Evolutionary conservation across 2,329 filamentous ascomycete species (phyloP).

Genomic region (Pseudonectria buxi): DNA sequence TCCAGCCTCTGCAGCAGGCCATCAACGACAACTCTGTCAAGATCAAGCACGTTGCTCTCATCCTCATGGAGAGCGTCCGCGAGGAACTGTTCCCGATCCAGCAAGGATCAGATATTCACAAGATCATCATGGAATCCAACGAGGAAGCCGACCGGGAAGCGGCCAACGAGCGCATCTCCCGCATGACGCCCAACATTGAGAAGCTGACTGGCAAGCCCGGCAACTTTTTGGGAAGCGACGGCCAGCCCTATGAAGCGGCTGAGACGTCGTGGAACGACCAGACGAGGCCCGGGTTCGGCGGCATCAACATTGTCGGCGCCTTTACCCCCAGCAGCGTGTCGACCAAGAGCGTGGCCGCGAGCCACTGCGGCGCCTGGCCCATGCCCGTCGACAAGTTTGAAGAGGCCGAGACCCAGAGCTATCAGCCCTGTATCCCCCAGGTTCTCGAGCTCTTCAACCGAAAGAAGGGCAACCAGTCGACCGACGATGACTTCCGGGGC

Average conservation of each 20-base stretch:
- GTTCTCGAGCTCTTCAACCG: slow-evolving; percentile 29
- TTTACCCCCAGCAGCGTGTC: slow-evolving; percentile 38
- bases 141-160: slow-evolving; percentile 23
- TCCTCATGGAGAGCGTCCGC: slow-evolving; percentile 39
- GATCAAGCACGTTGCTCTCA: slow-evolving; percentile 38
- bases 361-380: slow-evolving; percentile 36
- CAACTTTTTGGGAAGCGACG: slow-evolving; percentile 14
- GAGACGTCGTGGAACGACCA: slow-evolving; percentile 20
- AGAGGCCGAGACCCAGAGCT: slow-evolving; percentile 35
- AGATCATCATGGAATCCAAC: slow-evolving; percentile 26
- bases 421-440: slow-evolving; percentile 39
- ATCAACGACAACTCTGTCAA: slow-evolving; percentile 24
- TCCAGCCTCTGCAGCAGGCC: slow-evolving; percentile 20
- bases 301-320: slow-evolving; percentile 34
- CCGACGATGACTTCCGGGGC: slow-evolving; percentile 17
- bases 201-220: slow-evolving; percentile 15
- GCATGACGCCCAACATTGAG: slow-evolving; percentile 18
- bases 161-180: slow-evolving; percentile 22
- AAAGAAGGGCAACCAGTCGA: slow-evolving; percentile 13
- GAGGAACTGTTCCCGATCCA: slow-evolving; percentile 40
- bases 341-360: slow-evolving; percentile 36
- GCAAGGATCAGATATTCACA: slow-evolving; percentile 32
- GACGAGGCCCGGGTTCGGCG: slow-evolving; percentile 25
- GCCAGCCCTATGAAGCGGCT: slow-evolving; percentile 21
- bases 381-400: slow-evolving; percentile 37